These are phyloP conservation scores for Trichoderma virens DNA, from an alignment of 495 filamentous ascomycete genomes.

Conservation along the genomic window DNA sequence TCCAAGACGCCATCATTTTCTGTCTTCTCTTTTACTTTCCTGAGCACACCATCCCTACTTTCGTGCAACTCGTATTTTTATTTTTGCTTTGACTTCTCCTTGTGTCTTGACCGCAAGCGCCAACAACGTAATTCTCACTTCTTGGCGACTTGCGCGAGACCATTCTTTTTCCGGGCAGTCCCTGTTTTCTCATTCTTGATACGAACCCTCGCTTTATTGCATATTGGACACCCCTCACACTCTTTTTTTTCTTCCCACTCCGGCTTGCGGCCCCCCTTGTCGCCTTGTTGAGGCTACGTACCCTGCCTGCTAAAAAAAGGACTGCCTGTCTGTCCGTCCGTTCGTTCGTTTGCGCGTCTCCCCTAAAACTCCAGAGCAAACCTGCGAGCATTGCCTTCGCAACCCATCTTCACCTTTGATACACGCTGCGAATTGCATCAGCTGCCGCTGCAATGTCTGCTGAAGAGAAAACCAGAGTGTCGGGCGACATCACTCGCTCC, in stretches of 20 bases:
- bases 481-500: conserved; percentile 59
- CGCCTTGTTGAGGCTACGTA: not conserved
- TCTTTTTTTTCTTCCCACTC: not conserved
- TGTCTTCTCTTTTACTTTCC: conserved; percentile 36
- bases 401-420: not conserved
- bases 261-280: not conserved
- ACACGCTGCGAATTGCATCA: not conserved
- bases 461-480: conserved; percentile 72
- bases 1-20: not conserved
- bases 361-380: conserved; percentile 4
- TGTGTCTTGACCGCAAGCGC: not conserved
- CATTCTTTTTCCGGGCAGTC: conserved; percentile 3
- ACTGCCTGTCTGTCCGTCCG: conserved; percentile 11
- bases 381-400: not conserved
- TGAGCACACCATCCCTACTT: conserved; percentile 33
- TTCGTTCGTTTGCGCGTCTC: conserved; percentile 12
- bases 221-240: conserved; percentile 7
- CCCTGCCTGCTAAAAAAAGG: conserved; percentile 9
- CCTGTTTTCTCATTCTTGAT: not conserved
- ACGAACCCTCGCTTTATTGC: conserved; percentile 9
- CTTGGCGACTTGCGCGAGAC: conserved; percentile 7
- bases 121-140: not conserved
- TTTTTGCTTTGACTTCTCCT: not conserved
- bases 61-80: conserved; percentile 14
- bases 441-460: conserved; percentile 32